Percentiles rank a stretch among this genome's conserved stretches.
Evolutionary conservation across 371 early-diverging fungal species (phyloP).

Genomic region (Mortierella sp.): DNA sequence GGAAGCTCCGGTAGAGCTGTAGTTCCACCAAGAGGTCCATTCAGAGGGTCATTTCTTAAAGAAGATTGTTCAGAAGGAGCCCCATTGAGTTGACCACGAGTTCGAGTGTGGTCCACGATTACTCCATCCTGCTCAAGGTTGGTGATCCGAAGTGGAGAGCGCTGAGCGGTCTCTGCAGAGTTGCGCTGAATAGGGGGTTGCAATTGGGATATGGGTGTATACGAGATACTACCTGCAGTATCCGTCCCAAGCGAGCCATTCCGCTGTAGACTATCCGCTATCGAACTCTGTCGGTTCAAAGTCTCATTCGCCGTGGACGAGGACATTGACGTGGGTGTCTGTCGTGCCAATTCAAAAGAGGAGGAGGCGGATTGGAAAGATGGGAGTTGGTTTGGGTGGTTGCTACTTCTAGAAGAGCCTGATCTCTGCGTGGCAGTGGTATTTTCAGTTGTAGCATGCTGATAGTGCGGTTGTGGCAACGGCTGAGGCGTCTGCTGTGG

Average conservation of each 20-base stretch:
- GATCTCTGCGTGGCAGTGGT: too few relatives aligned
- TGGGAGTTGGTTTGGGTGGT: too few relatives aligned
- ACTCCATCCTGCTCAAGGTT: conserved; percentile 8
- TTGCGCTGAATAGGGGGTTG: background rate
- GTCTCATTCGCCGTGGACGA: background rate
- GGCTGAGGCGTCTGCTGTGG: too few relatives aligned
- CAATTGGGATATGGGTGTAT: conserved; percentile 8
- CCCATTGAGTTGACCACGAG: background rate
- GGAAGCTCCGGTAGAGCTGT: too few relatives aligned
- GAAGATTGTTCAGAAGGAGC: background rate
- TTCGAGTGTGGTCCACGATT: background rate
- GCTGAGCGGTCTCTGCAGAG: conserved; percentile 5
- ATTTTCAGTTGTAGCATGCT: too few relatives aligned
- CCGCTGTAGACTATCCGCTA: too few relatives aligned
- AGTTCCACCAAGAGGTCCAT: too few relatives aligned
- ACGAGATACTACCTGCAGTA: background rate
- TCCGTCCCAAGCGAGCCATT: too few relatives aligned
- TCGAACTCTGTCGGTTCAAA: conserved; percentile 15
- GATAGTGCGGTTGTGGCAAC: too few relatives aligned
- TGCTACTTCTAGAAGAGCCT: too few relatives aligned
- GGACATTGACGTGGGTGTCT: background rate
- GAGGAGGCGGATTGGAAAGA: too few relatives aligned
- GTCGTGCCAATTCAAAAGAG: too few relatives aligned
- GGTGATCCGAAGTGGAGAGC: conserved; percentile 5
- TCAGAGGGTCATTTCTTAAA: background rate